Conservation (phyloP, 1,284 basidiomycete genomes). For the Puccinia horiana region DNA sequence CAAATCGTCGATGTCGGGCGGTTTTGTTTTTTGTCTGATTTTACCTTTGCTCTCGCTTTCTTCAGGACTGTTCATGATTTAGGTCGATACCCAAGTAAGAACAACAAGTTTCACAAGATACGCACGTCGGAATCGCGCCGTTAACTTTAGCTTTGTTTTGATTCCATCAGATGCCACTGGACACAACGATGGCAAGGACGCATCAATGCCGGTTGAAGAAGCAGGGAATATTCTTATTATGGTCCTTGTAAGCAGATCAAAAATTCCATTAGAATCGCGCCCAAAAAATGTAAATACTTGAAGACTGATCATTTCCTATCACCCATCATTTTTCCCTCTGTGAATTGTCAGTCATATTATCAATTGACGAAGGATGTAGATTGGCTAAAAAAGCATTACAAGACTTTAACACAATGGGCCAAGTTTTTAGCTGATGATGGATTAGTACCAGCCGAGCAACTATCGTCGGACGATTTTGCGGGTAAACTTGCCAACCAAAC, state of each 20-base stretch:
- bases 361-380: conserved; percentile 49
- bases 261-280: neutral
- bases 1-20: neutral
- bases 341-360: conserved; percentile 32
- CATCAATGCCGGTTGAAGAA: conserved; percentile 50
- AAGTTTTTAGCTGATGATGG: conserved; percentile 56
- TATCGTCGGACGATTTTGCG: conserved; percentile 58
- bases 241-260: conserved; percentile 25
- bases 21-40: neutral
- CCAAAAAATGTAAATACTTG: too few relatives aligned
- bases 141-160: neutral
- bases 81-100: conserved; percentile 55
- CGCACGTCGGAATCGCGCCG: neutral
- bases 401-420: conserved; percentile 57
- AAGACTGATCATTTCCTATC: neutral
- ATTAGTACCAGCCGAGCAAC: conserved; percentile 56
- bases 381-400: conserved; percentile 55
- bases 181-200: conserved; percentile 55
- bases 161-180: conserved; percentile 50
- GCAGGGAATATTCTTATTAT: conserved; percentile 49
- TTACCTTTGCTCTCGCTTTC: neutral
- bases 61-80: conserved; percentile 58
- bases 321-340: neutral
- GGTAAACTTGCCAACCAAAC: conserved; percentile 57
- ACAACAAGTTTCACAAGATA: neutral